Conservation (phyloP, 495 filamentous ascomycete genomes). For the Xylaria curta region DNA sequence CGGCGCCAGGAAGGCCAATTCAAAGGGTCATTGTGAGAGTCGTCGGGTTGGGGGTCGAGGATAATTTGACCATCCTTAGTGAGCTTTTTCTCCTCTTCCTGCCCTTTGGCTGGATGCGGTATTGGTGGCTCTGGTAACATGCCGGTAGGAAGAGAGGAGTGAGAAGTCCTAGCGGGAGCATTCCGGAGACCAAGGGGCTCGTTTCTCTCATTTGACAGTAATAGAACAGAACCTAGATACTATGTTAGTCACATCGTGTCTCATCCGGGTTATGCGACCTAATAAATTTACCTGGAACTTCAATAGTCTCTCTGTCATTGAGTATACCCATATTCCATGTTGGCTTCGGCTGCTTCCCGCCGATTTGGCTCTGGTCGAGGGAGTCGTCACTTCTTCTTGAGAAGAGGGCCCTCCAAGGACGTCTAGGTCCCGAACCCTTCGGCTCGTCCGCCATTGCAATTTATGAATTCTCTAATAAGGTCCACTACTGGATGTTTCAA, state of each 20-base stretch:
- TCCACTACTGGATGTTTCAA: not conserved
- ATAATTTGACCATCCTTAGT: conserved; percentile 86
- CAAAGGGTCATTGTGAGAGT: conserved; percentile 87
- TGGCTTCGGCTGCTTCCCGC: conserved; percentile 39
- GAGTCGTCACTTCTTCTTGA: conserved; percentile 24
- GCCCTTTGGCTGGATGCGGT: conserved; percentile 27
- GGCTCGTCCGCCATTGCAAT: conserved; percentile 20
- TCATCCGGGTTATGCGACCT: not conserved
- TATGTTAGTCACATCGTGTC: conserved; percentile 7
- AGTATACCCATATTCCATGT: conserved; percentile 84
- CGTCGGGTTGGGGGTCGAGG: conserved; percentile 90
- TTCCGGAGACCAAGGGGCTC: conserved; percentile 82
- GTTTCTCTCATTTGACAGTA: conserved; percentile 77
- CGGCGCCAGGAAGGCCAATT: conserved; percentile 90
- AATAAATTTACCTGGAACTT: conserved; percentile 79
- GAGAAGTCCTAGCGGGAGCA: conserved; percentile 74
- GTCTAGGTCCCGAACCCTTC: not conserved
- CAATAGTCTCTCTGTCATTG: conserved; percentile 81
- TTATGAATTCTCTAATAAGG: not conserved
- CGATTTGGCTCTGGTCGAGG: conserved; percentile 13
- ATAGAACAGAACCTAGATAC: conserved; percentile 73
- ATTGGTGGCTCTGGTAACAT: conserved; percentile 46
- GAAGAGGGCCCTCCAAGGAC: conserved; percentile 27
- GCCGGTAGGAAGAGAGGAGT: conserved; percentile 73
- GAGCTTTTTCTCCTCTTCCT: conserved; percentile 67